These are phyloP conservation scores for Diaporthe capsici DNA, from an alignment of 2,329 filamentous ascomycete species.

Conservation along the genomic window DNA sequence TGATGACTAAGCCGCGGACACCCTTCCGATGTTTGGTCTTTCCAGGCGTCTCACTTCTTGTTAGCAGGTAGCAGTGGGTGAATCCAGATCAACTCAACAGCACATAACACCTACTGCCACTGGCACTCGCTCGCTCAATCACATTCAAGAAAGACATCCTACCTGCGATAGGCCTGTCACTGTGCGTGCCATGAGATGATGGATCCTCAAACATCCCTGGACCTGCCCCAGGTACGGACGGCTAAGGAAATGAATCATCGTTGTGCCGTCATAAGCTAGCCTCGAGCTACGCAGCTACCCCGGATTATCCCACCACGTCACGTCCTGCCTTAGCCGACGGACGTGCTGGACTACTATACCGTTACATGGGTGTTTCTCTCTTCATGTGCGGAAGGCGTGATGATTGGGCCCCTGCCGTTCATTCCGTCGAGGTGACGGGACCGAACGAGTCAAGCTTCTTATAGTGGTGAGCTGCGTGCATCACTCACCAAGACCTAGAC, in stretches of 20 bases:
- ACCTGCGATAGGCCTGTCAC: neutral
- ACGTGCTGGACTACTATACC: neutral
- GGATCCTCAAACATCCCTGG: neutral
- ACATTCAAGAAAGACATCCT: no score
- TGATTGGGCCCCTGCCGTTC: neutral
- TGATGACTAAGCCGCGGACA: constrained; percentile 4
- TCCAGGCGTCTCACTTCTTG: neutral
- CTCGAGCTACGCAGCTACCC: constrained; percentile 9
- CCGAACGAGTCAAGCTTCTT: neutral
- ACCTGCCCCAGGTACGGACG: neutral
- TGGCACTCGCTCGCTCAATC: no score
- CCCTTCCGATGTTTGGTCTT: neutral
- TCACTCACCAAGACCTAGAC: neutral
- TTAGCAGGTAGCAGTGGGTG: neutral
- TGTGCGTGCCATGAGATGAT: neutral
- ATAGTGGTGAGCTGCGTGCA: neutral
- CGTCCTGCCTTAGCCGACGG: neutral
- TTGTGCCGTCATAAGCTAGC: constrained; percentile 18
- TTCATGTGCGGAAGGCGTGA: neutral
- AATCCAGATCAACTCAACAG: neutral
- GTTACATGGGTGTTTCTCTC: neutral
- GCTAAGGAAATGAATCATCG: constrained; percentile 18
- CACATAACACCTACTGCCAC: neutral
- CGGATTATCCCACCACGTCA: constrained; percentile 21
- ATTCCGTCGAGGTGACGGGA: neutral